phyloP scores from a whole-genome alignment of 2,329 filamentous ascomycete genomes.

The Ophiognomonia clavigignenti-juglandacearum region DNA sequence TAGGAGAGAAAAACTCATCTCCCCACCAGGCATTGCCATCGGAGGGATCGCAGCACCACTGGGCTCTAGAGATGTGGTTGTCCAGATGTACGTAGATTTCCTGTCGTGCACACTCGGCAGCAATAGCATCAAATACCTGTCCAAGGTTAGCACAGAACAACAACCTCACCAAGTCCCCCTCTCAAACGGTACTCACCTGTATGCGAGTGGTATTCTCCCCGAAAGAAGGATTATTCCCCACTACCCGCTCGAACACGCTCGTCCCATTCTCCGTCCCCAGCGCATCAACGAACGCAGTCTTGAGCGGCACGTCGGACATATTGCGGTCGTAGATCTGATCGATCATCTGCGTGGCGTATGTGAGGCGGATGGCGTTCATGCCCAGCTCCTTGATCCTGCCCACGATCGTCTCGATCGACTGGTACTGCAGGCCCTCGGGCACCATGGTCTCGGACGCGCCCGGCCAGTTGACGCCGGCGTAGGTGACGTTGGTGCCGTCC shows the following conservation, averaged over 20 bases:
- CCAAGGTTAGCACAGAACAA: not conserved
- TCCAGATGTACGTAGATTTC: slow-evolving; percentile 55
- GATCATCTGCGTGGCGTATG: slow-evolving; percentile 60
- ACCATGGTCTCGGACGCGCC: slow-evolving; percentile 59
- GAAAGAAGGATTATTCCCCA: slow-evolving; percentile 54
- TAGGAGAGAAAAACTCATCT: slow-evolving; percentile 51
- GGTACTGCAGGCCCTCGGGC: slow-evolving; percentile 59
- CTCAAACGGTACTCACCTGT: slow-evolving; percentile 31
- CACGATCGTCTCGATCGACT: slow-evolving; percentile 50
- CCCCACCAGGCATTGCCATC: slow-evolving; percentile 60
- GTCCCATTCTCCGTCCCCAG: slow-evolving; percentile 50
- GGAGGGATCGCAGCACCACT: slow-evolving; percentile 51
- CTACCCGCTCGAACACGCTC: slow-evolving; percentile 43
- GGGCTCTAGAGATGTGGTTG: slow-evolving; percentile 55
- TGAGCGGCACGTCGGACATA: slow-evolving; percentile 40
- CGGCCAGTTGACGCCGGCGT: slow-evolving; percentile 58
- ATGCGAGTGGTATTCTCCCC: slow-evolving; percentile 49
- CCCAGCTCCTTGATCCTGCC: slow-evolving; percentile 53
- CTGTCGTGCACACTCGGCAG: slow-evolving; percentile 49
- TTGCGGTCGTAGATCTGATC: slow-evolving; percentile 50
- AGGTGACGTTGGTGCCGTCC: slow-evolving; percentile 37
- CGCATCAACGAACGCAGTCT: slow-evolving; percentile 38
- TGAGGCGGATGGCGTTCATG: slow-evolving; percentile 59
- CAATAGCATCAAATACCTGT: slow-evolving; percentile 55
- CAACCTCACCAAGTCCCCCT: too few relatives aligned